phyloP scores from a whole-genome alignment of 1,139 yeast species.

The Kluyveromyces sp. region DNA sequence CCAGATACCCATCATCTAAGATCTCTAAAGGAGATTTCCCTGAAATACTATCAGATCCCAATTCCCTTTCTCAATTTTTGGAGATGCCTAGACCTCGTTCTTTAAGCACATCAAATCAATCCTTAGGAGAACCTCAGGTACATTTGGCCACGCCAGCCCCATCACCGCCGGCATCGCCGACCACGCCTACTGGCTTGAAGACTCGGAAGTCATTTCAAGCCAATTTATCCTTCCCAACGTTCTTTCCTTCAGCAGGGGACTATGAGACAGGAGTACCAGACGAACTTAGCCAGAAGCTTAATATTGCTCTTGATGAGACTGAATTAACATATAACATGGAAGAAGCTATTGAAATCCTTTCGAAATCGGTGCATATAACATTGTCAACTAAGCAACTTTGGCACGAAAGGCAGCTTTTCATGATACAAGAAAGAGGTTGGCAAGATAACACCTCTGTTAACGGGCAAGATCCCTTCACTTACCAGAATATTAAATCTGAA shows the following conservation, averaged over 20 bases:
- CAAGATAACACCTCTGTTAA: slow-evolving; percentile 14
- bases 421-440: slow-evolving; percentile 74
- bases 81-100: slow-evolving; percentile 57
- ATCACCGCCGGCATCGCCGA: slow-evolving; percentile 69
- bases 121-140: slow-evolving; percentile 54
- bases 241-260: slow-evolving; percentile 49
- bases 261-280: slow-evolving; percentile 19
- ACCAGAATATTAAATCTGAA: slow-evolving; percentile 14
- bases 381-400: slow-evolving; percentile 60
- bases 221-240: slow-evolving; percentile 71
- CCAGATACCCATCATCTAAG: slow-evolving; percentile 66
- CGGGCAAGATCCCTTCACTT: slow-evolving; percentile 21
- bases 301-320: slow-evolving; percentile 14
- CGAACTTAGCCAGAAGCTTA: slow-evolving; percentile 14
- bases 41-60: slow-evolving; percentile 41
- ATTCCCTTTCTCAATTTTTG: slow-evolving; percentile 50
- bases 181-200: slow-evolving; percentile 36
- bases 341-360: slow-evolving; percentile 68
- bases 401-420: slow-evolving; percentile 62
- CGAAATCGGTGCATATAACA: slow-evolving; percentile 56
- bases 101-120: slow-evolving; percentile 35
- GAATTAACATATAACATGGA: slow-evolving; percentile 65
- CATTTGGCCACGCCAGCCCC: slow-evolving; percentile 90
- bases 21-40: slow-evolving; percentile 45
- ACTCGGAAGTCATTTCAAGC: slow-evolving; percentile 69